These are phyloP conservation scores for Melanogaster broomeanus DNA, from an alignment of 768 basidiomycete genomes.

Conservation along the genomic window DNA sequence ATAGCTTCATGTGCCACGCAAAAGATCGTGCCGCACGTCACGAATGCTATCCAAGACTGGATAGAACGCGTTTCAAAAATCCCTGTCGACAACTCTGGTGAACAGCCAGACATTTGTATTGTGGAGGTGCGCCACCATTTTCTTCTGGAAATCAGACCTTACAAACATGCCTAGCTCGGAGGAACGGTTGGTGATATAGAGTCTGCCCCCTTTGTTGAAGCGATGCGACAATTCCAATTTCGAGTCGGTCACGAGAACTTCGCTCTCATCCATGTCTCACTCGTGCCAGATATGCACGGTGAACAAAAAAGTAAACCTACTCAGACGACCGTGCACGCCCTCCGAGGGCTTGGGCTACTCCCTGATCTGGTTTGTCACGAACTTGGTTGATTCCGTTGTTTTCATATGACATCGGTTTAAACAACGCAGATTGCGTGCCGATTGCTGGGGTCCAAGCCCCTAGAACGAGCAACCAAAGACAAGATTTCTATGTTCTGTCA, in stretches of 20 bases:
- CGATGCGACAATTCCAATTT: slow-evolving; percentile 99
- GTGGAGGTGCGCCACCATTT: slow-evolving; percentile 70
- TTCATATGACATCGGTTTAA: neutral
- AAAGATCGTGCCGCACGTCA: slow-evolving; percentile 94
- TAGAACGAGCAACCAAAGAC: slow-evolving; percentile 84
- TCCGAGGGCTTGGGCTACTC: slow-evolving; percentile 88
- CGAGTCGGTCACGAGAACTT: slow-evolving; percentile 96
- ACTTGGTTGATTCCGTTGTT: neutral
- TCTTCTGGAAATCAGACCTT: neutral
- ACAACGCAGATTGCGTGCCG: slow-evolving; percentile 85
- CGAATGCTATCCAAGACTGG: slow-evolving; percentile 98
- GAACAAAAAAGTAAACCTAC: slow-evolving; percentile 99
- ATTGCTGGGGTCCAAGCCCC: slow-evolving; percentile 72
- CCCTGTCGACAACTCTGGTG: slow-evolving; percentile 91
- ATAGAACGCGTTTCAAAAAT: slow-evolving; percentile 93
- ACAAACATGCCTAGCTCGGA: slow-evolving; percentile 65
- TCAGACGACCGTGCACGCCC: slow-evolving; percentile 92
- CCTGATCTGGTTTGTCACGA: slow-evolving; percentile 77
- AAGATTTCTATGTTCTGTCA: slow-evolving; percentile 99
- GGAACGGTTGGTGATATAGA: slow-evolving; percentile 99
- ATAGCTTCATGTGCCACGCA: slow-evolving; percentile 8
- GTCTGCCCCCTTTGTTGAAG: slow-evolving; percentile 96
- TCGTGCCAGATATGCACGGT: slow-evolving; percentile 98
- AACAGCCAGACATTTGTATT: slow-evolving; percentile 95
- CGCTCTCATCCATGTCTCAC: slow-evolving; percentile 93